phyloP scores from a whole-genome alignment of 108 stramenopile genomes.

The Aureococcus anophagefferens region DNA sequence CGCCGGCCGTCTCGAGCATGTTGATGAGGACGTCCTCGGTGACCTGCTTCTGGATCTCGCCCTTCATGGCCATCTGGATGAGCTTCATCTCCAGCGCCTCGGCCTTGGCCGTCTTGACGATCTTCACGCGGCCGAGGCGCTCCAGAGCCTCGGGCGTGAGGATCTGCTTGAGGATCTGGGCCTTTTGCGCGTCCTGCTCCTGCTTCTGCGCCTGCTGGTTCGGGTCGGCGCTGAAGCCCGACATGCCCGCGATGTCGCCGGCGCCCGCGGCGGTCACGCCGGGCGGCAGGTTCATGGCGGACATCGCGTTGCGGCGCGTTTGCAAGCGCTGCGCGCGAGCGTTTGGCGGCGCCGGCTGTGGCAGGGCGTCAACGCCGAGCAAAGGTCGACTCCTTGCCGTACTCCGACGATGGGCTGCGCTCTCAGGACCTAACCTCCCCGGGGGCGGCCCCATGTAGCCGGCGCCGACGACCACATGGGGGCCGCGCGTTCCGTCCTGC shows the following conservation, averaged over 20 bases:
- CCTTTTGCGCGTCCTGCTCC: background rate
- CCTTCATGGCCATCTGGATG: background rate
- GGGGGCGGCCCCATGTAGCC: too few relatives aligned
- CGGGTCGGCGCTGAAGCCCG: background rate
- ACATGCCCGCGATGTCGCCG: background rate
- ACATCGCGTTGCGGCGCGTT: too few relatives aligned
- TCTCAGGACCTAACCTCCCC: too few relatives aligned
- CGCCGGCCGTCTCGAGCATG: background rate
- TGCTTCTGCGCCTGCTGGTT: background rate
- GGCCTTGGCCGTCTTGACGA: background rate
- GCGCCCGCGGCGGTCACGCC: background rate
- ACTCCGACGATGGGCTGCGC: too few relatives aligned
- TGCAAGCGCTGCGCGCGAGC: too few relatives aligned
- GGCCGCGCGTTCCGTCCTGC: too few relatives aligned
- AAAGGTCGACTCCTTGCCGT: too few relatives aligned
- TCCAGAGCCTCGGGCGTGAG: background rate
- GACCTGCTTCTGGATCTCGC: background rate
- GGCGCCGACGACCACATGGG: too few relatives aligned
- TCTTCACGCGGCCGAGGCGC: background rate
- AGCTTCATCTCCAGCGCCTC: background rate
- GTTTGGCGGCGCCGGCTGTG: too few relatives aligned
- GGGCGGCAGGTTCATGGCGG: background rate
- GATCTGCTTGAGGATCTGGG: background rate
- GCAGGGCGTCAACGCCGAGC: too few relatives aligned
- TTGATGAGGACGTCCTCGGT: background rate